Evolutionary conservation across 345 rosid genomes (phyloP), one percentile per base, ranked within the genome.

Genomic region (Dimocarpus longan): DNA sequence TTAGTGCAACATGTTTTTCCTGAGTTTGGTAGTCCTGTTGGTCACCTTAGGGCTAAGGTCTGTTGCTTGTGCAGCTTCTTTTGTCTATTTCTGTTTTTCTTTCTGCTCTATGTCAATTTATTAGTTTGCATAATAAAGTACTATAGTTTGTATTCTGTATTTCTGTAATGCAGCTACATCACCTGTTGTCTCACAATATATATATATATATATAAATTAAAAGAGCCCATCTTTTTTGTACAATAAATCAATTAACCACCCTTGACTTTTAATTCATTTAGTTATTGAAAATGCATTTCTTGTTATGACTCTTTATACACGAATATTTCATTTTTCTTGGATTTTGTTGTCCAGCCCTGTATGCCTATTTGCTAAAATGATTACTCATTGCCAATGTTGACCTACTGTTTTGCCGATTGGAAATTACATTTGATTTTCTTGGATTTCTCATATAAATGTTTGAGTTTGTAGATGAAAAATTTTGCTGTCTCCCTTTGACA

Each of bases 21-120:
- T 50, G 99, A 96, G 87, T 96, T 96, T 79, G 87, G 82, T 79
- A 94, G 99, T 75, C 97, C 93, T 76, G 92, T 86, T 82, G 99
- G 99, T 79, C 98, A 96, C 85, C 97, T 96, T 68, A 89, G 99
- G 88, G 98, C 98, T 64, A 96, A 94, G 99, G 98, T 94, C 63
- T 80, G 84, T 81, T 64, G 70, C 74, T 8, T 60, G 8, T 77
- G 66, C 70, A 57, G 70, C 79, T 75, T 64, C 65, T 57, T 79
- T 66, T 78, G 5, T 68, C 65, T 22, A 60, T 19, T 50, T 68
- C 19, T 83, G 28, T 76, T 59, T 44, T 64, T 26, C 21, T 65
- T 74, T 80, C 13, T 21, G 40, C 42, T 21, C 5, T 7, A 60
- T 10, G 65, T 60, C 28, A 21, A 22, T 22, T 5, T 54, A 54